These are phyloP conservation scores for Tanacetum coccineum DNA, from an alignment of 129 eudicot species.

Conservation along the genomic window DNA sequence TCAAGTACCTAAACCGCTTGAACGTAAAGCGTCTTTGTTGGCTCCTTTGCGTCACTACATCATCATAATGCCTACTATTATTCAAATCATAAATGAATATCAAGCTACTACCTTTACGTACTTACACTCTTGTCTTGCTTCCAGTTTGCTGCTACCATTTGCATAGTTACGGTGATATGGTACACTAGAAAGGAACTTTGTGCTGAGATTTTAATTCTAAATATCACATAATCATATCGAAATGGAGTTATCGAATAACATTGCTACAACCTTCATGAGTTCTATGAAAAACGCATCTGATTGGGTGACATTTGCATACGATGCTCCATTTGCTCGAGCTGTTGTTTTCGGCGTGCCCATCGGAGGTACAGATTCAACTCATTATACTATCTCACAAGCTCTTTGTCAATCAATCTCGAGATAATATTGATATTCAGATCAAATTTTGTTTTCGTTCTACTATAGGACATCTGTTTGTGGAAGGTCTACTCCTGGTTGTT, in stretches of 20 bases:
- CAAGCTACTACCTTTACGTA: neutral
- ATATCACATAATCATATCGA: neutral
- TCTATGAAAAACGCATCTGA: slow-evolving; percentile 52
- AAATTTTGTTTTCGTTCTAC: neutral
- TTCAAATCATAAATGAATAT: too few species aligned
- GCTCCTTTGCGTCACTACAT: too few species aligned
- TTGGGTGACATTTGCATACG: slow-evolving; percentile 60
- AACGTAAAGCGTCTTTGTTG: too few species aligned
- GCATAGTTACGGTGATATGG: neutral
- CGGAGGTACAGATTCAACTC: slow-evolving; percentile 49
- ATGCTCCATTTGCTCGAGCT: slow-evolving; percentile 78
- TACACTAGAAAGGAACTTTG: neutral
- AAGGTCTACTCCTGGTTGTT: slow-evolving; percentile 83
- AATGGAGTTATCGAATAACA: slow-evolving; percentile 37
- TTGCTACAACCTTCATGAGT: slow-evolving; percentile 35
- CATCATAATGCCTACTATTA: too few species aligned
- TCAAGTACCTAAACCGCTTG: too few species aligned
- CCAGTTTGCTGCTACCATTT: neutral
- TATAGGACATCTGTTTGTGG: slow-evolving; percentile 87
- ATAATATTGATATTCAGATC: neutral
- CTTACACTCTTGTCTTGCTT: neutral
- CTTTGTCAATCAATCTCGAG: neutral
- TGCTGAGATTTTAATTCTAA: neutral
- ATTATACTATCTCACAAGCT: too few species aligned
- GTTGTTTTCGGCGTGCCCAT: slow-evolving; percentile 87